These are phyloP conservation scores for Tricholoma bakamatsutake DNA, from an alignment of 768 basidiomycete species.

Conservation along the genomic window DNA sequence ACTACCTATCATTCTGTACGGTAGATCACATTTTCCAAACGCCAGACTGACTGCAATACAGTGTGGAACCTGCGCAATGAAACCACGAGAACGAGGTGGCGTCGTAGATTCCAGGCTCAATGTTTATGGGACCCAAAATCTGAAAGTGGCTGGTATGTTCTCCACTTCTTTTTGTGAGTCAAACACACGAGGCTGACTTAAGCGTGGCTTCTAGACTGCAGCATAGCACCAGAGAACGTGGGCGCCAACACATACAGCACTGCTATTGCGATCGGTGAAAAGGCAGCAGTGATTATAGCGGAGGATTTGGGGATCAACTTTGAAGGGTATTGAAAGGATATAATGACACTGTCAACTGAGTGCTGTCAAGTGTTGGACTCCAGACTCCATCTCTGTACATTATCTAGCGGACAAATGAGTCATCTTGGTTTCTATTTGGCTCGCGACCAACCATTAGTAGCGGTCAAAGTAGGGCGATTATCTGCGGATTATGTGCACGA, in stretches of 20 bases:
- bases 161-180: no score
- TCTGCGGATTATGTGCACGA: no score
- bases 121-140: slow-evolving; percentile 51
- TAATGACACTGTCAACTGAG: not conserved
- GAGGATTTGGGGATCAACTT: slow-evolving; percentile 36
- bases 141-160: slow-evolving; percentile 52
- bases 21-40: not conserved
- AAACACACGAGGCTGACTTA: not conserved
- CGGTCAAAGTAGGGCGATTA: no score
- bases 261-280: slow-evolving; percentile 49
- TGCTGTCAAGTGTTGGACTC: no score
- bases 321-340: not conserved
- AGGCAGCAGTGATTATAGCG: slow-evolving; percentile 54
- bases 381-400: no score
- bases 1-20: no score
- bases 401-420: no score
- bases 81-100: slow-evolving; percentile 49
- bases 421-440: no score
- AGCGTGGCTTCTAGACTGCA: slow-evolving; percentile 24
- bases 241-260: slow-evolving; percentile 38
- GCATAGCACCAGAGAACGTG: slow-evolving; percentile 35
- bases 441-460: no score
- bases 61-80: slow-evolving; percentile 69
- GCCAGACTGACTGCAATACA: slow-evolving; percentile 14
- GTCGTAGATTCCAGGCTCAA: slow-evolving; percentile 59